Conservation (phyloP, 2,329 filamentous ascomycete genomes). For the Aspergillus sp. region DNA sequence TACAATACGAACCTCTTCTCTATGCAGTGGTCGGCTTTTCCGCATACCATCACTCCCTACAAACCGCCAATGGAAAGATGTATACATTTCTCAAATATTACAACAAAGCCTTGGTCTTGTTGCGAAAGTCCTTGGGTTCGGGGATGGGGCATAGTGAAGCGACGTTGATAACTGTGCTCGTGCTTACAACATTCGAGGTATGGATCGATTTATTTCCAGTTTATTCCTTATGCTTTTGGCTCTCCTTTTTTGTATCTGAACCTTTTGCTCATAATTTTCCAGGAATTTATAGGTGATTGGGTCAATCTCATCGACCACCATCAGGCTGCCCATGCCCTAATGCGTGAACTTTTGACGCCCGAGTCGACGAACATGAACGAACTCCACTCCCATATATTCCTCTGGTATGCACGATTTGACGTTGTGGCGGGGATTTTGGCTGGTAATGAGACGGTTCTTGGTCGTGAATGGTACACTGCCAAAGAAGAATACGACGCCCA, state of each 20-base stretch:
- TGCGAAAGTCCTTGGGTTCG: constrained; percentile 66
- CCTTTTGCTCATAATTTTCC: constrained; percentile 11
- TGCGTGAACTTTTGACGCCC: constrained; percentile 73
- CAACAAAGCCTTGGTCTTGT: constrained; percentile 74
- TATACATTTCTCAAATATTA: constrained; percentile 84
- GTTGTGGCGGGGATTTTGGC: constrained; percentile 78
- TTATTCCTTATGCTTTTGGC: no score
- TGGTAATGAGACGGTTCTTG: constrained; percentile 67
- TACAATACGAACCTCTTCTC: constrained; percentile 74
- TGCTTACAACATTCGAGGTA: constrained; percentile 92
- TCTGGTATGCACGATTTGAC: constrained; percentile 92
- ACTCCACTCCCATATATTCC: constrained; percentile 66
- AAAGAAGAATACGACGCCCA: constrained; percentile 60
- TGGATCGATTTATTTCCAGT: constrained; percentile 12
- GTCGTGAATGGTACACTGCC: constrained; percentile 71
- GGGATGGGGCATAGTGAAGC: constrained; percentile 67
- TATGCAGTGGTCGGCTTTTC: constrained; percentile 85
- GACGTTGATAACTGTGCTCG: constrained; percentile 80
- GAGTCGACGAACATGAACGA: constrained; percentile 67
- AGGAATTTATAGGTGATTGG: constrained; percentile 97
- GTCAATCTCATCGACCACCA: constrained; percentile 90
- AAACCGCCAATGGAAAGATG: constrained; percentile 66
- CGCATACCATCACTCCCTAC: constrained; percentile 76
- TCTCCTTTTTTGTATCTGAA: constrained; percentile 1
- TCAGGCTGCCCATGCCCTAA: constrained; percentile 77